phyloP scores from a whole-genome alignment of 2,329 filamentous ascomycete species.

The Ilyonectria robusta region DNA sequence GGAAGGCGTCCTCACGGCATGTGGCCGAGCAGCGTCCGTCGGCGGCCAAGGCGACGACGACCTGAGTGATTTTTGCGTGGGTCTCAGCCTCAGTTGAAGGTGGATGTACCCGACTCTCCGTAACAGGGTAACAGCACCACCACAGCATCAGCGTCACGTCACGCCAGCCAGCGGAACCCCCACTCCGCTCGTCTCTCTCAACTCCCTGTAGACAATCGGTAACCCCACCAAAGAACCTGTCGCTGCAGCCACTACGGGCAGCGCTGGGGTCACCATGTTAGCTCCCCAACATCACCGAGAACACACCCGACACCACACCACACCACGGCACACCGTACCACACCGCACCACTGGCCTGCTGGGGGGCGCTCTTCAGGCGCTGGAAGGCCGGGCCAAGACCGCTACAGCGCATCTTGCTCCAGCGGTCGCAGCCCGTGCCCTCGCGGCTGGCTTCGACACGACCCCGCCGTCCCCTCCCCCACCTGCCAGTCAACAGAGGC shows the following conservation, averaged over 20 bases:
- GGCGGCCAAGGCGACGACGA: not conserved
- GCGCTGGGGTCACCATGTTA: conserved; percentile 1
- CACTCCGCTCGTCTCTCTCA: not conserved
- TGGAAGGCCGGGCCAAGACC: not conserved
- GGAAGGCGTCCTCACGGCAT: conserved; percentile 20
- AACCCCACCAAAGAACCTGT: conserved; percentile 1
- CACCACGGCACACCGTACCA: conserved; percentile 9
- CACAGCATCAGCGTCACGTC: conserved; percentile 7
- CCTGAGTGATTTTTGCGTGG: conserved; percentile 27
- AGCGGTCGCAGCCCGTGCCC: conserved; percentile 11
- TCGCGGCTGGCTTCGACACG: conserved; percentile 12
- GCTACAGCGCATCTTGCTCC: conserved; percentile 15
- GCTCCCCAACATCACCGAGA: not conserved
- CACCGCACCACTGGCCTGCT: not conserved
- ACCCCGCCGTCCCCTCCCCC: conserved; percentile 28
- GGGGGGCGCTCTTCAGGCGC: not conserved
- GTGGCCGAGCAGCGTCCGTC: conserved; percentile 17
- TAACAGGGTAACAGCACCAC: not conserved
- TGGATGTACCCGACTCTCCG: not conserved
- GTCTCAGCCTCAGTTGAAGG: not conserved
- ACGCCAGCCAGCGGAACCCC: not conserved
- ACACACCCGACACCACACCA: conserved; percentile 1
- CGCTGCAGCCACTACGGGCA: not conserved
- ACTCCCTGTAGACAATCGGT: not conserved
- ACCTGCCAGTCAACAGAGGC: conserved; percentile 8